Base-by-base conservation (phyloP, 768 basidiomycete species). In the Sutorius australiensis region DNA sequence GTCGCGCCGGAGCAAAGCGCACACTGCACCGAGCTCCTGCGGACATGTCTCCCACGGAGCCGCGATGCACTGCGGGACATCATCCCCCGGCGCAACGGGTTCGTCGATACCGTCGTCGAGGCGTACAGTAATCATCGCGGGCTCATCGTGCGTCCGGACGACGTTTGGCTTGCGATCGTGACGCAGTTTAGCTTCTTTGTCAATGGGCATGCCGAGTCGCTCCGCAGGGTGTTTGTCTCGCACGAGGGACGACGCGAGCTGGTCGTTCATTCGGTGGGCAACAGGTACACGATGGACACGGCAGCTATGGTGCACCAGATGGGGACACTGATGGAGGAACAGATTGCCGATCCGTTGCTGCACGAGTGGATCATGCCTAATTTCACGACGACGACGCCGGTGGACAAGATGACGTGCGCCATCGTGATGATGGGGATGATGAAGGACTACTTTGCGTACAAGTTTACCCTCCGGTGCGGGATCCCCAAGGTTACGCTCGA, bases 61-160 rank as follows among this genome's bases (percentile, higher is more conserved):
- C 56, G 53, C 10, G 61, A 63, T 17, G 34, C 50, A 1, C 50
- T 66, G 19, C 59, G 64, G n/a, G 68, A 70, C 49, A 65, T 71
- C 46, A 58, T 63, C 4, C 69, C 69, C 11, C 57, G 34, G 14
- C 53, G 55, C 28, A 71, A 74, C 45, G 73, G 73, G 16, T 70
- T 75, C 34, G 70, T 75, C 8, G 59, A 67, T 31, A 67, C 73
- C 14, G 63, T 71, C 44, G 51, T 75, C 30, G 63, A 67, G 27
- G 70, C 69, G 5, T 72, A 73, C 59, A 68, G 67, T 36, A 59
- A 67, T 17, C 73, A 75, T 39, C 67, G 67, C 3, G 61, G 69
- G 1, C 67, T 80, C 33, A 62, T 75, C 48, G 59, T 79, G 21
- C 69, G 79, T 8, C 79, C 78, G 6, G 79, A 80, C 48, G 79